Evolutionary conservation across 2,329 filamentous ascomycete species (phyloP).

Genomic region (Fusarium sp.): DNA sequence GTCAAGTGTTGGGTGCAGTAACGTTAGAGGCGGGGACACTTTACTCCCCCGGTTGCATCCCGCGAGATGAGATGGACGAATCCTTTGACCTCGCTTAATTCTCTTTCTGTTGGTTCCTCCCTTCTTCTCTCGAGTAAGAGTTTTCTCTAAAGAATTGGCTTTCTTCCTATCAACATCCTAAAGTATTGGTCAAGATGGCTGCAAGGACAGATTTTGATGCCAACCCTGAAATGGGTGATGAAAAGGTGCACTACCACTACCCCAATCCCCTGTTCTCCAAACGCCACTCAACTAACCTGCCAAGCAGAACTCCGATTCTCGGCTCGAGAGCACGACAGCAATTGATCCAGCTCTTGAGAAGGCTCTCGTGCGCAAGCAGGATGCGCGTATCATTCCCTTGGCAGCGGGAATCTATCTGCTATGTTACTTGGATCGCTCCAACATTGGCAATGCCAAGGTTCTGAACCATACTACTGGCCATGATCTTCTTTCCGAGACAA

Average conservation of each 20-base stretch:
- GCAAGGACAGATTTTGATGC: slow-evolving; percentile 12
- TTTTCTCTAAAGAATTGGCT: neutral
- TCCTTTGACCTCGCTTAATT: slow-evolving; percentile 18
- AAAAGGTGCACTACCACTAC: slow-evolving; percentile 20
- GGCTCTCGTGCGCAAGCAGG: slow-evolving; percentile 31
- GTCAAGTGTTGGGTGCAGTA: slow-evolving; percentile 1
- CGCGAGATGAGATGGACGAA: slow-evolving; percentile 12
- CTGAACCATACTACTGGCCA: slow-evolving; percentile 50
- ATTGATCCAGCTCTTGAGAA: slow-evolving; percentile 23
- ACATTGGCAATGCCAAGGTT: slow-evolving; percentile 58
- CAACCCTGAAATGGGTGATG: slow-evolving; percentile 14
- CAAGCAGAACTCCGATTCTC: slow-evolving; percentile 21
- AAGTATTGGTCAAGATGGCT: neutral
- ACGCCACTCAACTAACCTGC: neutral
- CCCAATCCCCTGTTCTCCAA: neutral
- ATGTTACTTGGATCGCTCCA: slow-evolving; percentile 64
- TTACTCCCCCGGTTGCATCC: slow-evolving; percentile 1
- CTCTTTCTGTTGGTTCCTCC: slow-evolving; percentile 1
- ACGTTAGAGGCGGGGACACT: slow-evolving; percentile 24
- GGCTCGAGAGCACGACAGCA: slow-evolving; percentile 3
- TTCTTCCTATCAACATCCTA: neutral
- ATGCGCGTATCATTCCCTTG: slow-evolving; percentile 39
- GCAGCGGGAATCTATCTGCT: slow-evolving; percentile 49
- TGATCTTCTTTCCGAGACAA: slow-evolving; percentile 57
- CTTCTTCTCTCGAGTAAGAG: neutral